Conservation (phyloP, 1,139 yeast genomes). For the Suhomyces maxii region DNA sequence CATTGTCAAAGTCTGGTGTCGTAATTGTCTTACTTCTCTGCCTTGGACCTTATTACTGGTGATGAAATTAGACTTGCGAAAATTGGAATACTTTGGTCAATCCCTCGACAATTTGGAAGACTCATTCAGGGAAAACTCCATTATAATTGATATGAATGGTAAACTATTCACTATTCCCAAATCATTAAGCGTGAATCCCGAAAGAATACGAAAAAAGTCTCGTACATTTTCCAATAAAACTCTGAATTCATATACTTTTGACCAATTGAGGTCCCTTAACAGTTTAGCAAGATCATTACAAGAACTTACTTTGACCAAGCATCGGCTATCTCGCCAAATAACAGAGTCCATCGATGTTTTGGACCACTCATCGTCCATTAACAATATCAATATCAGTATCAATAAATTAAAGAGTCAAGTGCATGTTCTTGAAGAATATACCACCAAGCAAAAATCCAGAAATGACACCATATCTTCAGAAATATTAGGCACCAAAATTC, state of each 20-base stretch:
- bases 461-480: slow-evolving; percentile 31
- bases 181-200: slow-evolving; percentile 10
- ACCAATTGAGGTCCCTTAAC: slow-evolving; percentile 34
- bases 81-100: slow-evolving; percentile 18
- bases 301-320: slow-evolving; percentile 26
- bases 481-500: slow-evolving; percentile 27
- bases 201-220: slow-evolving; percentile 1
- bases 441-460: slow-evolving; percentile 21
- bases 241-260: slow-evolving; percentile 33
- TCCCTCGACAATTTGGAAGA: slow-evolving; percentile 17
- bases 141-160: slow-evolving; percentile 26
- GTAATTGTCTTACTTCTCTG: slow-evolving; percentile 5
- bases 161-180: slow-evolving; percentile 23
- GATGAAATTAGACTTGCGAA: slow-evolving; percentile 22
- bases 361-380: slow-evolving; percentile 13
- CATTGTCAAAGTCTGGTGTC: slow-evolving; percentile 28
- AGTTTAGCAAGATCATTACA: slow-evolving; percentile 31
- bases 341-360: slow-evolving; percentile 13
- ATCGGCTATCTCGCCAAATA: slow-evolving; percentile 13
- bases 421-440: slow-evolving; percentile 16
- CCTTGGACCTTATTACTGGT: slow-evolving; percentile 25
- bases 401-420: slow-evolving; percentile 4
- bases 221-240: slow-evolving; percentile 1
- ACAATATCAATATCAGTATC: slow-evolving; percentile 7
- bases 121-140: slow-evolving; percentile 25